Percentiles rank a stretch among this genome's conserved stretches.
phyloP scores from a whole-genome alignment of 1,139 yeast species.

The Candida tetrigidarum region DNA sequence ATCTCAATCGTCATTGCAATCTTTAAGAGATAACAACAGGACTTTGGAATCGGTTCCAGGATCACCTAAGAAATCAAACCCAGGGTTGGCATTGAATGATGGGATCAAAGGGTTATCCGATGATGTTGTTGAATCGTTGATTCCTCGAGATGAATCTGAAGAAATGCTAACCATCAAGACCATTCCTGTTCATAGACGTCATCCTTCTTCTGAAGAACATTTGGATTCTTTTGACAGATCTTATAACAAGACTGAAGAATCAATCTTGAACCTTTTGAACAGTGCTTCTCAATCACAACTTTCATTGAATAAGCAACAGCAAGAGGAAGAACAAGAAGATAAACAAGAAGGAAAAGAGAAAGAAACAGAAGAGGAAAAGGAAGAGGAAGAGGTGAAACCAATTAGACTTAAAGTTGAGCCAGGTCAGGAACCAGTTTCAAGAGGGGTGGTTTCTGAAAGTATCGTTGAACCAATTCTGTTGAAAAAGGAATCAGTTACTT shows the following conservation, averaged over 20 bases:
- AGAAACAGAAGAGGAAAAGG: slow-evolving; percentile 3
- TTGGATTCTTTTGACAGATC: slow-evolving; percentile 41
- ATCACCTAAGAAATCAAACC: slow-evolving; percentile 23
- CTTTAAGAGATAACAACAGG: slow-evolving; percentile 42
- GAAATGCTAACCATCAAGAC: slow-evolving; percentile 10
- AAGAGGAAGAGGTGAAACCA: slow-evolving; percentile 3
- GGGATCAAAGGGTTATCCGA: slow-evolving; percentile 52
- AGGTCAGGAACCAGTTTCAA: neutral
- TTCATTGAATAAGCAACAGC: slow-evolving; percentile 7
- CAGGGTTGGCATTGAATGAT: slow-evolving; percentile 44
- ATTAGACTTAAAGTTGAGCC: slow-evolving; percentile 1
- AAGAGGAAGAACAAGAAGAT: neutral
- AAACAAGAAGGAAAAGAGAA: neutral
- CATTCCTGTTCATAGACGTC: neutral
- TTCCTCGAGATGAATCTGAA: slow-evolving; percentile 26
- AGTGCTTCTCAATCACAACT: slow-evolving; percentile 20
- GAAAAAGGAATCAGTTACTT: neutral
- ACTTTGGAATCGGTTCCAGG: slow-evolving; percentile 31
- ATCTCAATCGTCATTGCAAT: slow-evolving; percentile 50
- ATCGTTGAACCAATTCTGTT: neutral
- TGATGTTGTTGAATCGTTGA: slow-evolving; percentile 38
- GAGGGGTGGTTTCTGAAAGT: neutral
- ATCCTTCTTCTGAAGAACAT: slow-evolving; percentile 8
- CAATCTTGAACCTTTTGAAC: slow-evolving; percentile 45
- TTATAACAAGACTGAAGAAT: slow-evolving; percentile 45